These are phyloP conservation scores for Bonia amplexicaulis DNA, from an alignment of 176 grass and related monocot species.

Conservation along the genomic window DNA sequence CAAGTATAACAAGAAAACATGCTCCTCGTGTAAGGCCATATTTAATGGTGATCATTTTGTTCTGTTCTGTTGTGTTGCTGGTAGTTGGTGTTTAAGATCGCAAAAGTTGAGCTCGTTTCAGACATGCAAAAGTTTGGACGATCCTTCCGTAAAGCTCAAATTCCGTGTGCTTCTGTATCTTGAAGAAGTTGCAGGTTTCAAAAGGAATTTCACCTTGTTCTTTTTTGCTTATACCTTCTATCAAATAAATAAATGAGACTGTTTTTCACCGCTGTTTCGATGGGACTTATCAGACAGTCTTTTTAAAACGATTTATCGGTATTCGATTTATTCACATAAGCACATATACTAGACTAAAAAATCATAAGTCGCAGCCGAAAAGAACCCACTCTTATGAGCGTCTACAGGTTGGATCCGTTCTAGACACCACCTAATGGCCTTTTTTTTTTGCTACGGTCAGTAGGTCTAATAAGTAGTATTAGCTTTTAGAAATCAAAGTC, in stretches of 20 bases:
- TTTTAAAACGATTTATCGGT: no score
- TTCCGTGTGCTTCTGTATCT: background rate
- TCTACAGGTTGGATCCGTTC: background rate
- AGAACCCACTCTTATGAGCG: background rate
- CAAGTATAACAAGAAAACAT: background rate
- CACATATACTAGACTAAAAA: no score
- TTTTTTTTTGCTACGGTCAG: no score
- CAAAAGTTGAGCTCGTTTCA: background rate
- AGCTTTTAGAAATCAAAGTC: no score
- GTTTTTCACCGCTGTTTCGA: rapidly evolving
- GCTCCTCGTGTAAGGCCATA: conserved; percentile 1
- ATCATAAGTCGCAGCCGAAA: rapidly evolving
- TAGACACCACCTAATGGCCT: background rate
- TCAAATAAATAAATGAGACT: no score
- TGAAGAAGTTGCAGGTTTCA: background rate
- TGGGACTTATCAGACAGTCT: no score
- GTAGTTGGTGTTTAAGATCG: background rate
- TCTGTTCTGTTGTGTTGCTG: background rate
- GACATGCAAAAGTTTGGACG: background rate
- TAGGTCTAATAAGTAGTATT: no score
- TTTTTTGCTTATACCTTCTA: no score
- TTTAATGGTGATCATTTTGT: background rate
- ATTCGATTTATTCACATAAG: no score
- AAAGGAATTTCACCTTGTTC: no score
- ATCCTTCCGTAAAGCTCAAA: background rate